A percentile compares a stretch with the other conserved stretches of the same genome.
These are phyloP conservation scores for Schrenkiella parvula DNA, from an alignment of 345 rosid genomes.

Conservation along the genomic window DNA sequence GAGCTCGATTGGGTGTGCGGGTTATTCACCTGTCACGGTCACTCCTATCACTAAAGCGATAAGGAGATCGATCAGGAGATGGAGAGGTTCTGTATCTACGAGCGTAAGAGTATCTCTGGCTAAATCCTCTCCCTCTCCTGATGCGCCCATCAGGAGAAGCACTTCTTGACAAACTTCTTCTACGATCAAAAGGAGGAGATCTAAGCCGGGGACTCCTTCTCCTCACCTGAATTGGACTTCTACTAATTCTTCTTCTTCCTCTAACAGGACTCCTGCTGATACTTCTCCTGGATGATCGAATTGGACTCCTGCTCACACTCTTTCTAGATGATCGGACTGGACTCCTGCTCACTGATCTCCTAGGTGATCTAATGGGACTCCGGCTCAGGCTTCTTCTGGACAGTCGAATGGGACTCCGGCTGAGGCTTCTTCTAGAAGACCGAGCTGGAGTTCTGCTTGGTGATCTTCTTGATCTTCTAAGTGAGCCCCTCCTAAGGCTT, in stretches of 20 bases:
- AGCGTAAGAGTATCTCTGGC: conserved; percentile 83
- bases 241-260: conserved; percentile 55
- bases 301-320: conserved; percentile 55
- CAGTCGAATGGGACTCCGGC: conserved; percentile 44
- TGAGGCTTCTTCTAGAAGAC: conserved; percentile 35
- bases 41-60: conserved; percentile 56
- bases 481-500: conserved; percentile 35
- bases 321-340: conserved; percentile 26
- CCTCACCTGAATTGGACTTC: conserved; percentile 55
- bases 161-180: conserved; percentile 79
- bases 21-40: conserved; percentile 67
- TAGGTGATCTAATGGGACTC: conserved; percentile 39
- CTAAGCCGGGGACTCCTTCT: conserved; percentile 49
- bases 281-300: conserved; percentile 44
- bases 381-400: conserved; percentile 37
- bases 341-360: conserved; percentile 51
- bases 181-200: conserved; percentile 58
- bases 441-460: conserved; percentile 45
- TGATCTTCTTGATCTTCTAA: conserved; percentile 24
- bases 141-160: conserved; percentile 77
- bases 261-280: conserved; percentile 60
- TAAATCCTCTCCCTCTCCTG: conserved; percentile 92
- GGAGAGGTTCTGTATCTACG: conserved; percentile 81
- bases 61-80: conserved; percentile 86
- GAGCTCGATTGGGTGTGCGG: neutral